phyloP scores from a whole-genome alignment of 768 basidiomycete species.

The Lactarius vividus region DNA sequence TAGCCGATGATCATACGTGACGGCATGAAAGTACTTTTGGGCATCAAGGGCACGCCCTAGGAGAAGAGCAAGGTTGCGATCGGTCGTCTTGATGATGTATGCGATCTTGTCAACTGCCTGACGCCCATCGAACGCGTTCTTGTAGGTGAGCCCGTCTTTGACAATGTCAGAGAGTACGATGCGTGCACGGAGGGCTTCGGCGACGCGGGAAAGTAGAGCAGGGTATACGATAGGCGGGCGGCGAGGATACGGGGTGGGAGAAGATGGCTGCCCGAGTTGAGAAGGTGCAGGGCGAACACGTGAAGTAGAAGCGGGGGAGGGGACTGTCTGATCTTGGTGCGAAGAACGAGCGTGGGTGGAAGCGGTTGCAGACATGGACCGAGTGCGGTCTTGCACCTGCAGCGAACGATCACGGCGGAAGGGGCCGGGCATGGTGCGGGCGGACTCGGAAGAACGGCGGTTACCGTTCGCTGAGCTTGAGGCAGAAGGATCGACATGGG shows the following conservation, averaged over 20 bases:
- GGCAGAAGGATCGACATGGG: slow-evolving; percentile 36
- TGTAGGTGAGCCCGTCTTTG: slow-evolving; percentile 96
- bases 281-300: slow-evolving; percentile 37
- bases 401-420: slow-evolving; percentile 57
- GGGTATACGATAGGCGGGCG: slow-evolving; percentile 86
- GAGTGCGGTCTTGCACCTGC: slow-evolving; percentile 70
- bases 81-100: slow-evolving; percentile 97
- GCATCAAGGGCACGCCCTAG: slow-evolving; percentile 95
- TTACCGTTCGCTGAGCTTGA: slow-evolving; percentile 33
- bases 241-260: slow-evolving; percentile 33
- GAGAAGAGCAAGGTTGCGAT: slow-evolving; percentile 90
- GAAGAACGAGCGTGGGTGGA: slow-evolving; percentile 47
- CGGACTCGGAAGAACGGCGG: slow-evolving; percentile 69
- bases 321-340: slow-evolving; percentile 35
- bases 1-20: slow-evolving; percentile 96
- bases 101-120: slow-evolving; percentile 97
- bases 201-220: slow-evolving; percentile 92
- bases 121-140: slow-evolving; percentile 93
- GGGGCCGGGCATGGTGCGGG: slow-evolving; percentile 55
- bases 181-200: slow-evolving; percentile 87
- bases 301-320: slow-evolving; percentile 33
- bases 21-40: slow-evolving; percentile 99
- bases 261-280: slow-evolving; percentile 33
- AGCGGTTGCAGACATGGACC: slow-evolving; percentile 72
- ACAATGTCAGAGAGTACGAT: slow-evolving; percentile 72